Evolutionary conservation across 805 yeast species (phyloP).

Genomic region (Candida anglica): DNA sequence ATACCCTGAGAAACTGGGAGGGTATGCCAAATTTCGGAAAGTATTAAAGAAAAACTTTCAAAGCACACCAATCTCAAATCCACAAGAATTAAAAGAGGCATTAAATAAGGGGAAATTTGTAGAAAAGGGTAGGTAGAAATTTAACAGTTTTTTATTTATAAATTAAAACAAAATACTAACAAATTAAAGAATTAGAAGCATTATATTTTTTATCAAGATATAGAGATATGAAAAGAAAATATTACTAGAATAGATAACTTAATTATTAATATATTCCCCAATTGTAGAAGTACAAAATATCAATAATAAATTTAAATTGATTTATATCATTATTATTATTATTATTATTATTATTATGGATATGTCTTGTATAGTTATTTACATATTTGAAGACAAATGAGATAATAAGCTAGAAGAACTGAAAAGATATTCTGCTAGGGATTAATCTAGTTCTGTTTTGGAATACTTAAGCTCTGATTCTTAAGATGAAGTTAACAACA

Average conservation of each 20-base stretch:
- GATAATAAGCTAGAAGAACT: no score
- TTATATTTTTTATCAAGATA: conserved; percentile 28
- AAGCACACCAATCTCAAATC: conserved; percentile 9
- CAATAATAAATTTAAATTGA: not conserved
- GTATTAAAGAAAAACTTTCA: conserved; percentile 17
- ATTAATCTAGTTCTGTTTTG: not conserved
- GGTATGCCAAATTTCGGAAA: conserved; percentile 19
- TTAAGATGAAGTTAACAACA: conserved; percentile 83
- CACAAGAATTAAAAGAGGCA: conserved; percentile 17
- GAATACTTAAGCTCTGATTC: conserved; percentile 52
- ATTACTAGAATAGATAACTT: not conserved
- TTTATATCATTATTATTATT: not conserved
- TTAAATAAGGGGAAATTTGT: conserved; percentile 26
- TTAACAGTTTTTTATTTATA: not conserved
- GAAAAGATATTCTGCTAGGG: not conserved
- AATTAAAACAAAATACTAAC: no score
- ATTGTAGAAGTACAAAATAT: not conserved
- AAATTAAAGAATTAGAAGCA: conserved; percentile 25
- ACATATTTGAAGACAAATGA: no score
- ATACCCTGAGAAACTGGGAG: conserved; percentile 29
- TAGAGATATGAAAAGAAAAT: conserved; percentile 24
- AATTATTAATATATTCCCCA: not conserved
- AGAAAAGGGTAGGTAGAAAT: conserved; percentile 16
- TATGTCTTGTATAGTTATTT: not conserved
- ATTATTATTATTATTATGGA: not conserved